Evolutionary conservation across 371 early-diverging fungal species (phyloP).

Genomic region (Mucor racemosus): DNA sequence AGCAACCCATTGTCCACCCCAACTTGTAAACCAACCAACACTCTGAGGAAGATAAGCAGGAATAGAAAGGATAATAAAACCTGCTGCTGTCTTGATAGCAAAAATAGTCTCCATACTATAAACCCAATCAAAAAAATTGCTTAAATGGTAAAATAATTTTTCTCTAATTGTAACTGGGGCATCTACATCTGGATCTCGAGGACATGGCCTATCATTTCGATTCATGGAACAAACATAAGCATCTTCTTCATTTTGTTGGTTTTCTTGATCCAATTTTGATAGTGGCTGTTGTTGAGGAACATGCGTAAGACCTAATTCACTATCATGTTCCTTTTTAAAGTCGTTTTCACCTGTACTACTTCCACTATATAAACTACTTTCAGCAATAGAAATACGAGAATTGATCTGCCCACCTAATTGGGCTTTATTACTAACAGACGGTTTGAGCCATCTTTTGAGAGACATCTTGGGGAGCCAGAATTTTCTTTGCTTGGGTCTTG

Average conservation of each 20-base stretch:
- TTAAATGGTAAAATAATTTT: constrained; percentile 21
- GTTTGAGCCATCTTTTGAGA: constrained; percentile 27
- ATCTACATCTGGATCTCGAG: constrained; percentile 46
- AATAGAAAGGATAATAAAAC: constrained; percentile 34
- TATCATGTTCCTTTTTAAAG: neutral
- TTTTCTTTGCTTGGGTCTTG: constrained; percentile 6
- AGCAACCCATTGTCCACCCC: constrained; percentile 51
- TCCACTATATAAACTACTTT: neutral
- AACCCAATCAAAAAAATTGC: constrained; percentile 29
- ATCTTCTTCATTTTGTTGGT: neutral
- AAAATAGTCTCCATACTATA: constrained; percentile 31
- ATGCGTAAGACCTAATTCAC: constrained; percentile 8
- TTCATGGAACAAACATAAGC: constrained; percentile 3
- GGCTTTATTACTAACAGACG: constrained; percentile 17
- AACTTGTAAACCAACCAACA: constrained; percentile 39
- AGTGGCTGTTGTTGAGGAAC: neutral
- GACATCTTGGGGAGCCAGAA: constrained; percentile 32
- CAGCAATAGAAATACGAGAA: neutral
- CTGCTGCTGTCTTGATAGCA: constrained; percentile 41
- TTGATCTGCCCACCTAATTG: constrained; percentile 21
- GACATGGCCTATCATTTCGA: constrained; percentile 6
- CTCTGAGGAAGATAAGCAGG: constrained; percentile 37
- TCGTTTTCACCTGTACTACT: neutral
- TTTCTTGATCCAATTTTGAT: neutral
- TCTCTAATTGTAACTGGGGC: constrained; percentile 33